A percentile compares a stretch with the other conserved stretches of the same genome.
Evolutionary conservation across 805 yeast genomes (phyloP).

Genomic region (Diddensiella transvaalensis): DNA sequence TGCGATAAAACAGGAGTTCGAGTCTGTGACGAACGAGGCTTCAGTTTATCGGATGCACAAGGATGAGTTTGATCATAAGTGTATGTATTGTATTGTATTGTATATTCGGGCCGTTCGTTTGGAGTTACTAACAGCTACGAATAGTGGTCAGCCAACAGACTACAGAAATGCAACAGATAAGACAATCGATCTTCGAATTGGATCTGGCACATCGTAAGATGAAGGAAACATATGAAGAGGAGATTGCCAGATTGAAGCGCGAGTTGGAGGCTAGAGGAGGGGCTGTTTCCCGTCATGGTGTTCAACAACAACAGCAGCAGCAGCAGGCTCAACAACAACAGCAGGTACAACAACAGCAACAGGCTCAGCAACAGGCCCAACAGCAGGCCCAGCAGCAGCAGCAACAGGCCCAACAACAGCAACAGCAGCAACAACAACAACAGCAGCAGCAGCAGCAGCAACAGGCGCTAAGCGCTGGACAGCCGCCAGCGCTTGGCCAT

Average conservation of each 20-base stretch:
- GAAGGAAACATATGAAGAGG: constrained; percentile 95
- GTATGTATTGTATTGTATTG: constrained; percentile 18
- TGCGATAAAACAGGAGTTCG: constrained; percentile 89
- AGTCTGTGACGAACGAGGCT: constrained; percentile 79
- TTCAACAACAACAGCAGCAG: constrained; percentile 46
- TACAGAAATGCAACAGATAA: constrained; percentile 87
- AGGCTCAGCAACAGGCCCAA: constrained; percentile 17
- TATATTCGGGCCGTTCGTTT: neutral
- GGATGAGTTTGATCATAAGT: constrained; percentile 86
- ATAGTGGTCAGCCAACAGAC: constrained; percentile 69
- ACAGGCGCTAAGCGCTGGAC: constrained; percentile 17
- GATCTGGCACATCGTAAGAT: constrained; percentile 92
- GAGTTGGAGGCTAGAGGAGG: constrained; percentile 82
- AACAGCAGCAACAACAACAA: constrained; percentile 13
- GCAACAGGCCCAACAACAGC: constrained; percentile 18
- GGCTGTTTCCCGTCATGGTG: constrained; percentile 39
- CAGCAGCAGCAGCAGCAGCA: constrained; percentile 39
- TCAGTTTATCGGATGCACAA: constrained; percentile 81
- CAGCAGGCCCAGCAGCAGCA: constrained; percentile 10
- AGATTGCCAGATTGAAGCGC: constrained; percentile 76
- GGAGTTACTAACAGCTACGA: neutral
- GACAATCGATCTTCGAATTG: constrained; percentile 90
- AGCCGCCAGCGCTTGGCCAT: constrained; percentile 30
- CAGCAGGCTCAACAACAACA: constrained; percentile 37
- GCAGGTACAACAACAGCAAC: constrained; percentile 24